Evolutionary conservation across 2,329 filamentous ascomycete genomes (phyloP).

Genomic region (Exophiala sideris): DNA sequence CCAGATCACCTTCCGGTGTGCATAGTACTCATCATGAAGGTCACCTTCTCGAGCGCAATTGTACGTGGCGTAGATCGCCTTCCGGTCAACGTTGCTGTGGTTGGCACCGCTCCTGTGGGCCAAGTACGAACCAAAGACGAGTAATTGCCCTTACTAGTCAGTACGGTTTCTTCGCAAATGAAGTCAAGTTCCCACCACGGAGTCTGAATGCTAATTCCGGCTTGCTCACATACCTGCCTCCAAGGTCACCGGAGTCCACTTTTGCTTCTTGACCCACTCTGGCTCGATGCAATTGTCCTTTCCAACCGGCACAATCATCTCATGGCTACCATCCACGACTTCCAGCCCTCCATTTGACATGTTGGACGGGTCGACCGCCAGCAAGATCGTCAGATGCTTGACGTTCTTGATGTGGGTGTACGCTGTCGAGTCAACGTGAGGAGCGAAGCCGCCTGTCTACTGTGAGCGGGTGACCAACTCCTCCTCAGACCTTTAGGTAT

Average conservation of each 20-base stretch:
- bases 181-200: too few species aligned
- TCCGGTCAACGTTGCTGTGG: slow-evolving; percentile 34
- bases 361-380: slow-evolving; percentile 39
- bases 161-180: too few species aligned
- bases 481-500: not conserved
- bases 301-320: slow-evolving; percentile 35
- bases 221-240: slow-evolving; percentile 32
- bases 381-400: slow-evolving; percentile 40
- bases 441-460: slow-evolving; percentile 36
- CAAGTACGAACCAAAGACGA: slow-evolving; percentile 41
- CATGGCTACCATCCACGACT: slow-evolving; percentile 40
- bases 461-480: not conserved
- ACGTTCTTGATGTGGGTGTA: slow-evolving; percentile 43
- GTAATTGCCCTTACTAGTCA: slow-evolving; percentile 31
- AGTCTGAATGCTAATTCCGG: too few species aligned
- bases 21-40: slow-evolving; percentile 43
- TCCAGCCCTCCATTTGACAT: slow-evolving; percentile 40
- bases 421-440: slow-evolving; percentile 42
- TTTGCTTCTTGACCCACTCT: slow-evolving; percentile 35
- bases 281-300: slow-evolving; percentile 36
- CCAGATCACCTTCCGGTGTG: slow-evolving; percentile 39
- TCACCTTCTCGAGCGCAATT: slow-evolving; percentile 40
- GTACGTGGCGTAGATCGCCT: slow-evolving; percentile 45
- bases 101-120: slow-evolving; percentile 40
- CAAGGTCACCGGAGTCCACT: slow-evolving; percentile 36